Evolutionary conservation across 2,329 filamentous ascomycete species (phyloP).

Genomic region (Aquanectria penicillioides): DNA sequence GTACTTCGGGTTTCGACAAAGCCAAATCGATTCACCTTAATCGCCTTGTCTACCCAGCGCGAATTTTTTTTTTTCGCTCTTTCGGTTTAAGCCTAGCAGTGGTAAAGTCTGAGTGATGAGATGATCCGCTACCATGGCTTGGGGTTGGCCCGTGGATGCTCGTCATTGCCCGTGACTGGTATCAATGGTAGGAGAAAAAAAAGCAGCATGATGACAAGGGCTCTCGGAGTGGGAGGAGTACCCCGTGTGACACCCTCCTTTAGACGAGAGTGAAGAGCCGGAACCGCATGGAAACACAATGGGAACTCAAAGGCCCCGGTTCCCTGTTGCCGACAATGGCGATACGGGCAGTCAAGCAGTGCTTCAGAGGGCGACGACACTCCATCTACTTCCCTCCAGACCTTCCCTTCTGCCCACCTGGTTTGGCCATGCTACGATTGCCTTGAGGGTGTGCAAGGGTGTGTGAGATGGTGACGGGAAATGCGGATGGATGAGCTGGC

Average conservation of each 20-base stretch:
- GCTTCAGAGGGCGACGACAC: conserved; percentile 25
- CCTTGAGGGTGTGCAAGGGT: conserved; percentile 39
- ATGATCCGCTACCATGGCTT: conserved; percentile 32
- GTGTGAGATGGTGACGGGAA: conserved; percentile 40
- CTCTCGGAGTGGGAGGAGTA: conserved; percentile 23
- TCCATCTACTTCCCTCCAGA: conserved; percentile 10
- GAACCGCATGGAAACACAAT: conserved; percentile 14
- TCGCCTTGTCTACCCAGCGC: not conserved
- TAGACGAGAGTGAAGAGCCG: conserved; percentile 12
- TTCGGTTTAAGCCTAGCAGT: too few species aligned
- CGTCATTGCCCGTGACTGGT: conserved; percentile 27
- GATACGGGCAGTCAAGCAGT: conserved; percentile 16
- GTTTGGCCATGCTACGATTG: conserved; percentile 27
- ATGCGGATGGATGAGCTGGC: conserved; percentile 45
- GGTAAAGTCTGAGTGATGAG: conserved; percentile 18
- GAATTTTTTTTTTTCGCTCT: too few species aligned
- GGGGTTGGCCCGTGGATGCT: conserved; percentile 24
- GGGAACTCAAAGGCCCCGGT: conserved; percentile 7
- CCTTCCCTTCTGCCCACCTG: not conserved
- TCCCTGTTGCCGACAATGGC: conserved; percentile 26
- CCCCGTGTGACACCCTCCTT: conserved; percentile 19
- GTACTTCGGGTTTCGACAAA: not conserved
- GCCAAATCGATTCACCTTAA: not conserved
- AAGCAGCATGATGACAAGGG: conserved; percentile 27
- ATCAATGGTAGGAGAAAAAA: conserved; percentile 20